phyloP scores from a whole-genome alignment of 2,329 filamentous ascomycete genomes.

The Sporothrix globosa region DNA sequence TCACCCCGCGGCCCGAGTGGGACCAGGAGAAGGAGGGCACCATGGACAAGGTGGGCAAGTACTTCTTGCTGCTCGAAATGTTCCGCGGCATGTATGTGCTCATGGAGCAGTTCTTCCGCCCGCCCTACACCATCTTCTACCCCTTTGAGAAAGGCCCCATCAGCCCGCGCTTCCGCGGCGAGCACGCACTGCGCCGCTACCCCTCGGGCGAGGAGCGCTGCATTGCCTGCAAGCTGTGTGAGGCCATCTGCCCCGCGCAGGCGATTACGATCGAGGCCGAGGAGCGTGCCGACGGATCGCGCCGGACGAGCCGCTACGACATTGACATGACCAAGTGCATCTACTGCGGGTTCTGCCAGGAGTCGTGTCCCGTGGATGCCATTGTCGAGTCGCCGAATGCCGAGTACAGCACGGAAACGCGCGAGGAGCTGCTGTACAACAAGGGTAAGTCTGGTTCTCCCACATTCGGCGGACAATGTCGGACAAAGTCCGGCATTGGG shows the following conservation, averaged over 20 bases:
- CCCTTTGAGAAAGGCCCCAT: constrained; percentile 99
- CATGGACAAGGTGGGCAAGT: constrained; percentile 84
- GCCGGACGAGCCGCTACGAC: constrained; percentile 95
- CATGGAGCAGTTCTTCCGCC: constrained; percentile 96
- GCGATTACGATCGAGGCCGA: constrained; percentile 99
- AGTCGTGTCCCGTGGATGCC: constrained; percentile 97
- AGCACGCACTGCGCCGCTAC: constrained; percentile 94
- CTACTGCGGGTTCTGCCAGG: constrained; percentile 99
- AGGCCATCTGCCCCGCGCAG: constrained; percentile 96
- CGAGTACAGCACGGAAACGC: constrained; percentile 66
- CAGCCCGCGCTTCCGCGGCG: constrained; percentile 95
- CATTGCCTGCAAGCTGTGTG: constrained; percentile 99
- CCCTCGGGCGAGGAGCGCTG: constrained; percentile 97
- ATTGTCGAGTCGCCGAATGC: constrained; percentile 69
- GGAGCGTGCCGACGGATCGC: constrained; percentile 92
- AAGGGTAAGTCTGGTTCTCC: constrained; percentile 59
- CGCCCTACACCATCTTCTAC: constrained; percentile 99
- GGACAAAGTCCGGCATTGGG: neutral
- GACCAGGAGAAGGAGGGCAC: constrained; percentile 76
- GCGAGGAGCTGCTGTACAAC: constrained; percentile 96
- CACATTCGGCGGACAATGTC: neutral
- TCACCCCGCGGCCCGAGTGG: constrained; percentile 74
- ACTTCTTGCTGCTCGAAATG: constrained; percentile 96
- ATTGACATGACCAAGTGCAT: constrained; percentile 99
- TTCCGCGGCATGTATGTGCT: constrained; percentile 96